Evolutionary conservation across 164 flowering plant species (phyloP).

Genomic region (Annona cherimola): DNA sequence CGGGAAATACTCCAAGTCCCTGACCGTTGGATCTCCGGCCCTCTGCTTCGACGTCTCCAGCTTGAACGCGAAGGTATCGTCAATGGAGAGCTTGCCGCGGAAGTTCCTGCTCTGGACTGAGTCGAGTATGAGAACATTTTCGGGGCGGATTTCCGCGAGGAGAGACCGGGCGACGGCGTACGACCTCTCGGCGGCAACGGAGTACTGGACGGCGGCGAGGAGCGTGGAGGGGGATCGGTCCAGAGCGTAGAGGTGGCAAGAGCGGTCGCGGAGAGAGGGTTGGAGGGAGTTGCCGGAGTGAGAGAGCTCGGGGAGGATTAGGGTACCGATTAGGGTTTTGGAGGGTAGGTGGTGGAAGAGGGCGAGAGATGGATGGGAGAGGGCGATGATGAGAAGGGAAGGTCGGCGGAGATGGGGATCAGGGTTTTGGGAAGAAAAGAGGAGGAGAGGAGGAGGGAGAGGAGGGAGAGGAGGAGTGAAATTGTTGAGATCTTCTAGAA

Average conservation of each 20-base stretch:
- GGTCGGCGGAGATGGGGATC: background rate
- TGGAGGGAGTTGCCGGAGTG: constrained; percentile 3
- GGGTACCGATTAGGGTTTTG: constrained; percentile 17
- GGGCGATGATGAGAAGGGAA: constrained; percentile 14
- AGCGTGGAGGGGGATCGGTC: constrained; percentile 3
- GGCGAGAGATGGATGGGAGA: constrained; percentile 11
- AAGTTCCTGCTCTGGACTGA: constrained; percentile 16
- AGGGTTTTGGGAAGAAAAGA: constrained; percentile 8
- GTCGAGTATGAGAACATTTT: constrained; percentile 10
- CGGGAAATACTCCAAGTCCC: constrained; percentile 9
- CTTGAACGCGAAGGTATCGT: constrained; percentile 14
- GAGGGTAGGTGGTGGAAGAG: constrained; percentile 11
- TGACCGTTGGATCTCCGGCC: background rate
- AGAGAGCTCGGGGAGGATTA: constrained; percentile 14
- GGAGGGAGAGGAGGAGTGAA: constrained; percentile 14
- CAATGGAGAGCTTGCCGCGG: constrained; percentile 11
- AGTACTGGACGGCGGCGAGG: constrained; percentile 7
- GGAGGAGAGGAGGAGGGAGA: constrained; percentile 11
- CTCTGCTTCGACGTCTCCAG: constrained; percentile 20
- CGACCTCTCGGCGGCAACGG: constrained; percentile 10
- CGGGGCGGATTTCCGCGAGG: constrained; percentile 5
- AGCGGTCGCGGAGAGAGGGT: constrained; percentile 11
- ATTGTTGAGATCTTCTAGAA: constrained; percentile 18
- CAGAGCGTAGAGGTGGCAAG: constrained; percentile 10
- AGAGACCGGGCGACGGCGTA: constrained; percentile 9